These are phyloP conservation scores for Ashbya aceris DNA, from an alignment of 1,139 yeast species.

Conservation along the genomic window DNA sequence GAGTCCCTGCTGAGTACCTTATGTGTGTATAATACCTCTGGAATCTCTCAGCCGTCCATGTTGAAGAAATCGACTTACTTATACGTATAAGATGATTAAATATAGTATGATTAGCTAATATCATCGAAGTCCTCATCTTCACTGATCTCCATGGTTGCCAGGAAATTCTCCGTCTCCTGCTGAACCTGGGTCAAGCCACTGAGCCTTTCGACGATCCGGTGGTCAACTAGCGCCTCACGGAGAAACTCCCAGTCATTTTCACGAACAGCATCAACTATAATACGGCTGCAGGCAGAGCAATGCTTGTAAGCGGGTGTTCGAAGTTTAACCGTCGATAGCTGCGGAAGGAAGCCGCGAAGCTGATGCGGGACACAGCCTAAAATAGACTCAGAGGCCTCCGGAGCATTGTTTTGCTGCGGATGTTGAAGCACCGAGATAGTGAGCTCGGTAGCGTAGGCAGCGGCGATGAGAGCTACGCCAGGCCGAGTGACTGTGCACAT, in stretches of 20 bases:
- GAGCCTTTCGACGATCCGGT: constrained; percentile 58
- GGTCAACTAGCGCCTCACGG: constrained; percentile 52
- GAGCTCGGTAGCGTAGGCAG: constrained; percentile 80
- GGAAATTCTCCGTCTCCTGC: constrained; percentile 54
- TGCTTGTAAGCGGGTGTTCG: constrained; percentile 61
- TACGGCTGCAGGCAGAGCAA: constrained; percentile 78
- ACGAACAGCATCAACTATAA: constrained; percentile 44
- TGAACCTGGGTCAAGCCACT: constrained; percentile 74
- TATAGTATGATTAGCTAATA: neutral
- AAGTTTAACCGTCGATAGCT: constrained; percentile 54
- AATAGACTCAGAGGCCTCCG: constrained; percentile 33
- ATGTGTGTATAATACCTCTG: neutral
- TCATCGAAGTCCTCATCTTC: neutral
- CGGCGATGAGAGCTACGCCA: constrained; percentile 83
- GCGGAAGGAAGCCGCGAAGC: constrained; percentile 69
- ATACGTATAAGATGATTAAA: neutral
- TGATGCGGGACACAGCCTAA: constrained; percentile 84
- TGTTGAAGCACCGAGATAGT: constrained; percentile 69
- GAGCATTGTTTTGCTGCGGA: constrained; percentile 41
- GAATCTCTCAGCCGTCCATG: neutral
- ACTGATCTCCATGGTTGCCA: constrained; percentile 18
- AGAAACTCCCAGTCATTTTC: constrained; percentile 75
- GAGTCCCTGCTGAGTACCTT: neutral
- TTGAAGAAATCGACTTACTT: neutral
- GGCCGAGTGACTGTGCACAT: constrained; percentile 99